Evolutionary conservation across 2,329 filamentous ascomycete species (phyloP).

Genomic region (Tricladium varicosporioides): DNA sequence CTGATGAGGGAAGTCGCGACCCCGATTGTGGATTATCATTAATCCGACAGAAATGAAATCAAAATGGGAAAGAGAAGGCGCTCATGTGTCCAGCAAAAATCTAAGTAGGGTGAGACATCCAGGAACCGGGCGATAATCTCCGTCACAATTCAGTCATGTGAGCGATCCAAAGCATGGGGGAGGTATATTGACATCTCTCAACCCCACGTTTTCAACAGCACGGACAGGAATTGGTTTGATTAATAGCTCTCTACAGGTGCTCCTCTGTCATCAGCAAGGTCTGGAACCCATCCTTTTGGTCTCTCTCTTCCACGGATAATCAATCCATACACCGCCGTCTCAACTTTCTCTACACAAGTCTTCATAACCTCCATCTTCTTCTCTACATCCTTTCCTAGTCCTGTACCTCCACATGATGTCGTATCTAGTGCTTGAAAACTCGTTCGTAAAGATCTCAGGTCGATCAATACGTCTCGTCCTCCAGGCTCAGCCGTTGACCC

Average conservation of each 20-base stretch:
- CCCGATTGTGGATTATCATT: not conserved
- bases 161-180: not conserved
- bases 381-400: conserved; percentile 59
- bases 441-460: conserved; percentile 76
- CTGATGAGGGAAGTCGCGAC: not conserved
- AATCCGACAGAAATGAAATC: not conserved
- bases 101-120: not conserved
- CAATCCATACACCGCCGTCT: conserved; percentile 84
- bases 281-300: conserved; percentile 89
- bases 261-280: conserved; percentile 45
- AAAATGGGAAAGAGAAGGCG: not conserved
- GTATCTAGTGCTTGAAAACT: conserved; percentile 72
- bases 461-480: conserved; percentile 66
- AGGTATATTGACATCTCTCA: conserved; percentile 3
- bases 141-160: not conserved
- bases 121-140: not conserved
- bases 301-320: conserved; percentile 83
- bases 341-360: conserved; percentile 89
- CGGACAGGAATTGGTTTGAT: not conserved
- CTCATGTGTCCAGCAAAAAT: not conserved
- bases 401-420: conserved; percentile 46
- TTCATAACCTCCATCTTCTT: conserved; percentile 87
- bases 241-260: conserved; percentile 31
- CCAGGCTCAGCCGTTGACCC: conserved; percentile 27
- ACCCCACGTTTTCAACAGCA: not conserved